Conservation (phyloP, 306 rosid species). For the Glycine soja region DNA sequence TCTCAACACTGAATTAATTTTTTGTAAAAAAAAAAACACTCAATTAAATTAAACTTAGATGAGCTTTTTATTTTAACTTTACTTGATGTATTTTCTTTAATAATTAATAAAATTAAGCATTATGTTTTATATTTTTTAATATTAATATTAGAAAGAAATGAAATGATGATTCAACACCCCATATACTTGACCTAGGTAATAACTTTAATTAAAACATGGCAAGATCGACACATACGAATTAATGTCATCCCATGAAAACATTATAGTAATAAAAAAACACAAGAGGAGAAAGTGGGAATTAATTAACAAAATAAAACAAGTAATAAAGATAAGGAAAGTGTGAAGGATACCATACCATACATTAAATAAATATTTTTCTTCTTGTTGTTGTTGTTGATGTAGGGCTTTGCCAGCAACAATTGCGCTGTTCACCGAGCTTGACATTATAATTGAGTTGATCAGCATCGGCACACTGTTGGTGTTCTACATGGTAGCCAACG, state of each 20-base stretch:
- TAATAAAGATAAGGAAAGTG: background rate
- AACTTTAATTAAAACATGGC: background rate
- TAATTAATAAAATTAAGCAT: background rate
- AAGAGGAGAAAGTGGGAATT: background rate
- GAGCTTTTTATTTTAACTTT: background rate
- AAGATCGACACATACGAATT: background rate
- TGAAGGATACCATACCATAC: background rate
- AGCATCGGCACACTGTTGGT: conserved; percentile 81
- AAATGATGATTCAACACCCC: background rate
- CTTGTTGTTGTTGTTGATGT: conserved; percentile 1
- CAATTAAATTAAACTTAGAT: background rate
- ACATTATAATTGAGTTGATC: conserved; percentile 72
- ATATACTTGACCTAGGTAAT: background rate
- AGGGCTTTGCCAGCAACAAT: conserved; percentile 90
- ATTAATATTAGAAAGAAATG: background rate
- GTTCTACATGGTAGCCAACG: conserved; percentile 94
- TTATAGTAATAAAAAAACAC: too few relatives aligned
- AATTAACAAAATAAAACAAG: background rate
- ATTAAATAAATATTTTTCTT: too few relatives aligned
- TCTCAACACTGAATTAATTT: background rate
- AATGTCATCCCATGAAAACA: background rate
- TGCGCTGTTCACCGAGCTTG: conserved; percentile 85
- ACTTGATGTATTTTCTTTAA: background rate
- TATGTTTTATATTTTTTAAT: background rate
- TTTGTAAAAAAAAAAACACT: too few relatives aligned